Percentiles rank a stretch among this genome's conserved stretches.
Conservation (phyloP, 805 yeast genomes). For the Saccharomycopsis selenospora region DNA sequence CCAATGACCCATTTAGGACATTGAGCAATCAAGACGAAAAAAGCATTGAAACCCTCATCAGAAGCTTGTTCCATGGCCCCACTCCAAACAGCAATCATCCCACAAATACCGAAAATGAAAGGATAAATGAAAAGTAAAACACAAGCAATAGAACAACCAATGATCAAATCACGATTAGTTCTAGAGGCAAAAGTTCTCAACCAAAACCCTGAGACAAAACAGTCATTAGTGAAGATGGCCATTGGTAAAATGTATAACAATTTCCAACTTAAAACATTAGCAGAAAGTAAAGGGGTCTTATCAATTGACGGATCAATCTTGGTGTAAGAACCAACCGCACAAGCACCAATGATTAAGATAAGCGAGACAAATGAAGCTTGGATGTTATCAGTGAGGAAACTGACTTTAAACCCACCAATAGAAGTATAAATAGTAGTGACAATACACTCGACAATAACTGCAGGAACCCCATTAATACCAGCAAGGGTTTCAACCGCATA, state of each 20-base stretch:
- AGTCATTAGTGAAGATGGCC: conserved; percentile 84
- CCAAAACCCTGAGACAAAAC: conserved; percentile 92
- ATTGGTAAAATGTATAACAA: conserved; percentile 74
- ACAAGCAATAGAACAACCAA: conserved; percentile 73
- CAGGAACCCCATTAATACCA: conserved; percentile 70
- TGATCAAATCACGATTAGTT: conserved; percentile 62
- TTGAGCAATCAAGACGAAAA: conserved; percentile 59
- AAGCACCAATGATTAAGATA: conserved; percentile 59
- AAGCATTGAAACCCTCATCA: conserved; percentile 49
- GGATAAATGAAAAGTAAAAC: conserved; percentile 55
- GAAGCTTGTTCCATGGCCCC: conserved; percentile 46
- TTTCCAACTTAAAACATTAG: conserved; percentile 81
- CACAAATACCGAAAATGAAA: conserved; percentile 72
- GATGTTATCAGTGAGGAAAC: conserved; percentile 78
- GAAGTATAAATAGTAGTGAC: conserved; percentile 84
- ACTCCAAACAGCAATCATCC: conserved; percentile 87
- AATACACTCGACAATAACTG: conserved; percentile 75
- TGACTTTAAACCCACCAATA: conserved; percentile 82
- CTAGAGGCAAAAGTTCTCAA: conserved; percentile 85
- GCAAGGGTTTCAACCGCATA: conserved; percentile 72
- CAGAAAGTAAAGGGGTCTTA: conserved; percentile 55
- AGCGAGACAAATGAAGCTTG: conserved; percentile 72
- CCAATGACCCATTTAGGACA: conserved; percentile 87
- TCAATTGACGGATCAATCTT: conserved; percentile 57
- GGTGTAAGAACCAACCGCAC: conserved; percentile 72